Evolutionary conservation across 192 early-diverging fungal genomes (phyloP), one percentile per base, ranked within the genome.

Genomic region (Pilobolus umbonatus): DNA sequence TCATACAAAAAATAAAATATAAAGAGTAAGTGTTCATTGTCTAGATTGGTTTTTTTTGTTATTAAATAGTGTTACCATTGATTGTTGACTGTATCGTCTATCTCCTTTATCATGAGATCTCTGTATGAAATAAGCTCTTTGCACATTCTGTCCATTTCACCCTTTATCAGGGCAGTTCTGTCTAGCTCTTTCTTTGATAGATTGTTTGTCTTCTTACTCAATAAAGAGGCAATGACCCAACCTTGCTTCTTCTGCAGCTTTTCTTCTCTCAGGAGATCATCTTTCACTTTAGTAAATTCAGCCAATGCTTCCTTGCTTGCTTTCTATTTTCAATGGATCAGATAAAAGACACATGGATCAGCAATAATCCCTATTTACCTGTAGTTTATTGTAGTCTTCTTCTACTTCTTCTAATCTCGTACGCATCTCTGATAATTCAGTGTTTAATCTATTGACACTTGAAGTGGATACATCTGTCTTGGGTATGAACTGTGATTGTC

Each of bases 221-320:
- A 8, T 9, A 21, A 42, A 12, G 39, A 42, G 19, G 39, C 39
- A n/a, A 42, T 55, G 36, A 49, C 56, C 35, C 32, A 29, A 40
- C 74, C 72, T 15, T 53, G 32, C 21, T 67, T 30, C 29, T 67
- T 53, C 4, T 63, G 46, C 14, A 46, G 15, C 11, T 48, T n/a
- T 15, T 64, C 58, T 58, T 74, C 72, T 15, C 67, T 70, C 40
- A 60, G 31, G 54, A 61, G 68, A 15, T 78, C 74, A 61, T 75
- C 74, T 30, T 82, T 80, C 6, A 65, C 62, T 28, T 72, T 55
- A 11, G 36, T 57, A 36, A 65, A 68, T 32, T 71, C 75, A 57
- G 67, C 64, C 19, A 71, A 36, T 24, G 75, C 68, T 15, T 46
- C 30, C 44, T 60, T 48, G 45, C 74, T 76, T 12, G 55, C 63